Evolutionary conservation across 1,284 basidiomycete genomes (phyloP), one percentile per base, ranked within the genome.

Genomic region (Athelia psychrophila): DNA sequence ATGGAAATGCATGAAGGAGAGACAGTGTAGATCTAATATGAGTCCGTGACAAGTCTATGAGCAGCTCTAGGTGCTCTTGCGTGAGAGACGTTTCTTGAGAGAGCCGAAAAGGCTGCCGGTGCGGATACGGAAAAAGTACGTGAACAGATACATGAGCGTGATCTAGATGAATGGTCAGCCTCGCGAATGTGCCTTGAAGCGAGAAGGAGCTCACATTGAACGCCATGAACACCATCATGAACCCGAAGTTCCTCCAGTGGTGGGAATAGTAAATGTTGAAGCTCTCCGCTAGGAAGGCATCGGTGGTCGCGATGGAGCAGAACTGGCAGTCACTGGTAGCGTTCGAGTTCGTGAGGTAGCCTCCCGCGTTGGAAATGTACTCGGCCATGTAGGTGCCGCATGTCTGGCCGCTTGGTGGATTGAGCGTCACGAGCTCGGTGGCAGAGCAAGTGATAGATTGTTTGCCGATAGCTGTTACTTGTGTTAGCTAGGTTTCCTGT

Each of bases 291-390:
- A 91, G 70, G 74, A 82, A 87, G 33, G 75, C 62, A 64, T 88
- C 79, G 12, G 83, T 84, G 2, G 74, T 73, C 4, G 68, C 53
- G 51, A 63, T 72, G 25, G 75, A 59, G 63, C 86, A 88, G 67
- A 82, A 88, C 33, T 73, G 63, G 68, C 87, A 90, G 9, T 54
- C 64, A 12, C 64, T 63, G 2, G 75, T 77, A 0, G 80, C 81
- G 44, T 72, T 60, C 2, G 81, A 76, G 68, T 93, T 85, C 47
- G 75, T 68, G 40, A 94, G 57, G 65, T 91, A 91, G 1, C 88
- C 91, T 3, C 83, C 85, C 20, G 72, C 68, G 18, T 63, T 60
- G 0, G 64, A 51, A 35, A 88, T 82, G 61, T 78, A 92, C 2
- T 69, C 58, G n/a, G 70, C 66, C 49, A 89, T 75, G 65, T 80